A percentile compares a stretch with the other conserved stretches of the same genome.
Conservation (phyloP, 257 asterid genomes). For the Solanum microdontum region DNA sequence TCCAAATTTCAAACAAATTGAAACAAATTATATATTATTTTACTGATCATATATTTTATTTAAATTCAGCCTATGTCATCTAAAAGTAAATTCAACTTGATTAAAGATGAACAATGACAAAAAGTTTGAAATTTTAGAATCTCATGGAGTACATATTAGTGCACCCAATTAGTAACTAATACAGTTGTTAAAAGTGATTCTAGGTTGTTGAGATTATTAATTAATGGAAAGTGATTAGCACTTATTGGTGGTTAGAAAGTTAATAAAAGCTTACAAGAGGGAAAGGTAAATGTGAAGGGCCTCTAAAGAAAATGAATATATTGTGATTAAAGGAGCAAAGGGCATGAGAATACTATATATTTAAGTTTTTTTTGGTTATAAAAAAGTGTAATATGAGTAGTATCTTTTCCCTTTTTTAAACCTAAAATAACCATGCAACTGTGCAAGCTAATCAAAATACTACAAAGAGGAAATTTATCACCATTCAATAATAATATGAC, state of each 20-base stretch:
- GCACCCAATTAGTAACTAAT: neutral
- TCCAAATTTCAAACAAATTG: neutral
- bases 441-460: neutral
- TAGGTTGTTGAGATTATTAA: neutral
- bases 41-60: neutral
- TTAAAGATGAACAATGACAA: neutral
- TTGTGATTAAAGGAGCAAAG: neutral
- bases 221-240: neutral
- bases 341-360: neutral
- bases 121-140: neutral
- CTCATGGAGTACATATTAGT: neutral
- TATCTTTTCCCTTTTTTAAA: neutral
- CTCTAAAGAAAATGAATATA: neutral
- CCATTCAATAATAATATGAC: too few species aligned
- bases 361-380: neutral
- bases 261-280: neutral
- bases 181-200: neutral
- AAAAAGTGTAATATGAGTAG: neutral
- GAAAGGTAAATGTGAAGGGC: neutral
- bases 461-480: neutral
- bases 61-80: neutral
- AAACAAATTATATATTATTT: neutral
- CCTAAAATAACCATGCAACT: neutral
- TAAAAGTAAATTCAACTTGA: neutral
- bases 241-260: neutral